These are phyloP conservation scores for Stramenopiles sp. DNA, from an alignment of 352 stramenopile species.

Conservation along the genomic window DNA sequence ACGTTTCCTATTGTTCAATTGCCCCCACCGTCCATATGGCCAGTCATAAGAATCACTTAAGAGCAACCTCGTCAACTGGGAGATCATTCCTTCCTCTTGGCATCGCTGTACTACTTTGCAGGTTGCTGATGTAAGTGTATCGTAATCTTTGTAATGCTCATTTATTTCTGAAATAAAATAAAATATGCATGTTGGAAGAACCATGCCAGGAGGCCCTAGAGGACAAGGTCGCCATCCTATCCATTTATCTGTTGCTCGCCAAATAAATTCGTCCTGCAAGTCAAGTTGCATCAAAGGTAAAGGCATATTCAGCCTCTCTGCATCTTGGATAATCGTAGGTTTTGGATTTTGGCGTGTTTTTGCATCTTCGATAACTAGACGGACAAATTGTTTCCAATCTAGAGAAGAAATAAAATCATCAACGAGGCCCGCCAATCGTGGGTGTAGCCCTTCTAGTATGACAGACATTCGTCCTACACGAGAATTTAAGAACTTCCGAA, in stretches of 20 bases:
- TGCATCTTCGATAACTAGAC: background rate
- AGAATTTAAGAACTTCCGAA: background rate
- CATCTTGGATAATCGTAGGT: background rate
- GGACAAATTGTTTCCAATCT: background rate
- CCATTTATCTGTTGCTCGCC: background rate
- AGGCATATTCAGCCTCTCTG: background rate
- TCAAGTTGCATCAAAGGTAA: constrained; percentile 9
- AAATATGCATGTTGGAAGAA: background rate
- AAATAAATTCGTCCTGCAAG: background rate
- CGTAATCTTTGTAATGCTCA: constrained; percentile 10
- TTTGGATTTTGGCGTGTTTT: background rate
- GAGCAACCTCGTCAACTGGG: background rate
- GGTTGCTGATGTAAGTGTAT: background rate
- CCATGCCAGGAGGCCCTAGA: background rate
- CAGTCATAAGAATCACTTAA: constrained; percentile 1
- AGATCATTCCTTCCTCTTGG: constrained; percentile 3
- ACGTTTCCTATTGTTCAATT: background rate
- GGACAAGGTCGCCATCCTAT: background rate
- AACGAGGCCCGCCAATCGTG: background rate
- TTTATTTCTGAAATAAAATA: constrained; percentile 1
- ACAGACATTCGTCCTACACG: background rate
- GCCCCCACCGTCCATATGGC: background rate
- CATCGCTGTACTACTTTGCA: background rate
- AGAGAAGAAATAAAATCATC: background rate
- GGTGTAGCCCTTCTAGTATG: background rate